Conservation (phyloP, 306 rosid species). For the Acacia crassicarpa region DNA sequence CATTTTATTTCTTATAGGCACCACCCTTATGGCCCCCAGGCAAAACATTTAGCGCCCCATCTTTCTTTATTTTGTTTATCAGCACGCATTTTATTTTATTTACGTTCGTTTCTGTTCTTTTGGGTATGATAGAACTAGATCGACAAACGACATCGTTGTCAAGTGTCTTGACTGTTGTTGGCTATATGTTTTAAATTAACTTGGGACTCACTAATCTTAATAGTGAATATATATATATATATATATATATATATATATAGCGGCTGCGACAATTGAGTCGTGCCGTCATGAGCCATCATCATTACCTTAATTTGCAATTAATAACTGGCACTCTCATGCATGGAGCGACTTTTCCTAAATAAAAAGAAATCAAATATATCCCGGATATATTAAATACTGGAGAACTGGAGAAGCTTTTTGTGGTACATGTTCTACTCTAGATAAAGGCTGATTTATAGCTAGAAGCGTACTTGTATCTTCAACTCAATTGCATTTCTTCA, state of each 20-base stretch:
- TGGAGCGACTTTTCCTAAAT: slow-evolving; percentile 26
- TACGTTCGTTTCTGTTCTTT: slow-evolving; percentile 1
- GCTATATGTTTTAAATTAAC: slow-evolving; percentile 8
- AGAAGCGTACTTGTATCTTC: no score
- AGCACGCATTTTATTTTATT: background rate
- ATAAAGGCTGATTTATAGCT: background rate
- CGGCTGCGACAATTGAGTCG: slow-evolving; percentile 32
- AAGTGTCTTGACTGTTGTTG: slow-evolving; percentile 18
- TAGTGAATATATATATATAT: background rate
- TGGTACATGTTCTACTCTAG: slow-evolving; percentile 19
- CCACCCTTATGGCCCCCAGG: slow-evolving; percentile 3
- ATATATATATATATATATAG: background rate
- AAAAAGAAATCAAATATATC: background rate
- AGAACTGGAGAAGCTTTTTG: background rate
- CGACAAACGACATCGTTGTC: slow-evolving; percentile 31
- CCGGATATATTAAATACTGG: background rate
- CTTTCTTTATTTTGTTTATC: background rate
- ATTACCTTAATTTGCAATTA: slow-evolving; percentile 33
- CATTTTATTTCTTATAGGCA: slow-evolving; percentile 7
- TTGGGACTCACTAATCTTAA: slow-evolving; percentile 1
- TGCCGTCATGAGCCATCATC: slow-evolving; percentile 35
- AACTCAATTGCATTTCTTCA: no score
- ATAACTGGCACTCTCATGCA: slow-evolving; percentile 24
- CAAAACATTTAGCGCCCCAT: background rate
- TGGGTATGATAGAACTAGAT: background rate